Conservation (phyloP, 495 filamentous ascomycete species). For the Daldinia loculata region DNA sequence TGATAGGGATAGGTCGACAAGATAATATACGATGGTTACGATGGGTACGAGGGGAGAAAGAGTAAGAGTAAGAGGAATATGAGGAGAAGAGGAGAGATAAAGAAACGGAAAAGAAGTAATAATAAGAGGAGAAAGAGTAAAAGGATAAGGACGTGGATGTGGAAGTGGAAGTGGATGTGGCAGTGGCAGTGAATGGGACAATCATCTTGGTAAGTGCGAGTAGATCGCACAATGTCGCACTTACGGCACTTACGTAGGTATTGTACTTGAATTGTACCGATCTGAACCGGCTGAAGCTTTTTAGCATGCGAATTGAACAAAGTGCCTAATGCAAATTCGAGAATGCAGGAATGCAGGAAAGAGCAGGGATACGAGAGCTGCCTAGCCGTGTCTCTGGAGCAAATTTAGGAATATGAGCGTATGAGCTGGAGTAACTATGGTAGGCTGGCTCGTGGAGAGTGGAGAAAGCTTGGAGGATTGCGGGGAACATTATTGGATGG, state of each 20-base stretch:
- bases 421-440: conserved; percentile 3
- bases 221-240: conserved; percentile 40
- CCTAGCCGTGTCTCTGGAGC: conserved; percentile 34
- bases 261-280: conserved; percentile 24
- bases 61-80: conserved; percentile 23
- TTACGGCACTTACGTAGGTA: conserved; percentile 18
- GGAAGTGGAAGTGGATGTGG: conserved; percentile 20
- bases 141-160: conserved; percentile 10
- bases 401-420: background rate
- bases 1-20: conserved; percentile 11
- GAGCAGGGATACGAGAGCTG: conserved; percentile 31
- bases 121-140: conserved; percentile 19
- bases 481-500: conserved; percentile 17
- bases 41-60: conserved; percentile 26
- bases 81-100: conserved; percentile 7
- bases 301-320: conserved; percentile 28
- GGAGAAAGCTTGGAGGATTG: conserved; percentile 11
- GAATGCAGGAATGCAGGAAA: conserved; percentile 25
- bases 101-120: background rate
- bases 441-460: conserved; percentile 24
- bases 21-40: conserved; percentile 18
- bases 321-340: conserved; percentile 31
- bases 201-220: conserved; percentile 30
- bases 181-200: conserved; percentile 23
- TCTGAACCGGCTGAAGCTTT: conserved; percentile 35